These are phyloP conservation scores for Microdochium trichocladiopsis DNA, from an alignment of 2,329 filamentous ascomycete species.

Conservation along the genomic window DNA sequence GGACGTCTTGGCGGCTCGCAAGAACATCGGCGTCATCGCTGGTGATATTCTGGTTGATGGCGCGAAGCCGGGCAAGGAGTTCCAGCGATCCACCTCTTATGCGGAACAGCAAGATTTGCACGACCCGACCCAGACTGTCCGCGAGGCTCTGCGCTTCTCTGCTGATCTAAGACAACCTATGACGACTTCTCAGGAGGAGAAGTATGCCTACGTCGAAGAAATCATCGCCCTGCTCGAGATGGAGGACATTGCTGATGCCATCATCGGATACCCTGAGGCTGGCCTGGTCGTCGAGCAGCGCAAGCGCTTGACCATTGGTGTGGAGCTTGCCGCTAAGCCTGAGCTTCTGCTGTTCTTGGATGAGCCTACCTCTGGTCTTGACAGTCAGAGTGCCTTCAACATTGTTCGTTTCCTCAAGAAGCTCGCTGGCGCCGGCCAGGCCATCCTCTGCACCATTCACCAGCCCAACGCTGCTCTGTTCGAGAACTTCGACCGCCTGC, in stretches of 20 bases:
- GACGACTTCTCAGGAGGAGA: constrained; percentile 47
- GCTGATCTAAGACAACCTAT: constrained; percentile 56
- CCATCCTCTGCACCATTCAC: constrained; percentile 67
- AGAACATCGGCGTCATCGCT: too few relatives aligned
- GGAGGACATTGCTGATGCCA: constrained; percentile 58
- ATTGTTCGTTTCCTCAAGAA: constrained; percentile 66
- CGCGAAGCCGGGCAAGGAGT: too few relatives aligned
- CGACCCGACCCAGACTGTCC: constrained; percentile 58
- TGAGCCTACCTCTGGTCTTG: constrained; percentile 64
- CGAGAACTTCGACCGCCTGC: constrained; percentile 67
- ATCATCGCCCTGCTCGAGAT: constrained; percentile 61
- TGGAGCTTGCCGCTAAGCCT: constrained; percentile 65
- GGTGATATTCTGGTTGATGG: too few relatives aligned
- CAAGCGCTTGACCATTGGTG: constrained; percentile 67
- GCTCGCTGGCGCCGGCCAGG: constrained; percentile 57
- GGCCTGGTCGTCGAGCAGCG: constrained; percentile 62
- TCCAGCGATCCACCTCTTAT: too few relatives aligned
- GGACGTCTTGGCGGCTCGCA: neutral
- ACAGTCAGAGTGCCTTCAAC: constrained; percentile 61
- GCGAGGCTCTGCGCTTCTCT: constrained; percentile 64
- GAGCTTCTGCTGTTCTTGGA: constrained; percentile 63
- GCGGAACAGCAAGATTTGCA: constrained; percentile 70
- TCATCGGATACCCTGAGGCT: too few relatives aligned
- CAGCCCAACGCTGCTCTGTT: constrained; percentile 60
- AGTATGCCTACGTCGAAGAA: constrained; percentile 59